phyloP scores from a whole-genome alignment of 441 rosid species.

The Populus hybrid region DNA sequence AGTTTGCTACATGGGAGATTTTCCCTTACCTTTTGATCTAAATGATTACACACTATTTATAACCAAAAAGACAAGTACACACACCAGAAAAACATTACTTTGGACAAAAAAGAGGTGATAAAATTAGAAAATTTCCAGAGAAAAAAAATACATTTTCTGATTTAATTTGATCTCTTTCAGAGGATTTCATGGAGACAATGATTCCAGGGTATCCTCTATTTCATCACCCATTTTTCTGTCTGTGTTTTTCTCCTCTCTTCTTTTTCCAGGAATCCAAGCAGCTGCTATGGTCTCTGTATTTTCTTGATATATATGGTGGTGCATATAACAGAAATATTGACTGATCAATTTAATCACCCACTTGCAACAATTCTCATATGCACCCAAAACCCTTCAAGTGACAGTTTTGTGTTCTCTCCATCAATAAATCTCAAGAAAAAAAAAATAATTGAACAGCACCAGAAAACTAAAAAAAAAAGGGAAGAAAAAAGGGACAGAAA shows the following conservation, averaged over 20 bases:
- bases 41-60: no score
- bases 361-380: neutral
- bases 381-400: neutral
- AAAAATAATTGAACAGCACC: neutral
- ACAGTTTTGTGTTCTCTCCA: neutral
- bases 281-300: neutral
- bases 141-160: no score
- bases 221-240: neutral
- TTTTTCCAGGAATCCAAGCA: neutral
- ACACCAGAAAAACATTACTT: no score
- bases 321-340: neutral
- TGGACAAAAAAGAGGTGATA: no score
- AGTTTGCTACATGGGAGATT: no score
- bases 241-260: neutral
- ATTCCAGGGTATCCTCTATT: neutral
- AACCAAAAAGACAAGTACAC: no score
- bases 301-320: no score
- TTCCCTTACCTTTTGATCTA: no score
- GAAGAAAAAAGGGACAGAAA: constrained; percentile 8
- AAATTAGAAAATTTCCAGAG: no score
- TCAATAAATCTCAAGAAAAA: neutral
- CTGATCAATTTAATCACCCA: neutral
- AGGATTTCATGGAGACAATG: no score
- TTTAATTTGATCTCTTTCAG: no score
- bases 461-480: neutral